Evolutionary conservation across 345 rosid genomes (phyloP).

Genomic region (Gossypium thurberi): DNA sequence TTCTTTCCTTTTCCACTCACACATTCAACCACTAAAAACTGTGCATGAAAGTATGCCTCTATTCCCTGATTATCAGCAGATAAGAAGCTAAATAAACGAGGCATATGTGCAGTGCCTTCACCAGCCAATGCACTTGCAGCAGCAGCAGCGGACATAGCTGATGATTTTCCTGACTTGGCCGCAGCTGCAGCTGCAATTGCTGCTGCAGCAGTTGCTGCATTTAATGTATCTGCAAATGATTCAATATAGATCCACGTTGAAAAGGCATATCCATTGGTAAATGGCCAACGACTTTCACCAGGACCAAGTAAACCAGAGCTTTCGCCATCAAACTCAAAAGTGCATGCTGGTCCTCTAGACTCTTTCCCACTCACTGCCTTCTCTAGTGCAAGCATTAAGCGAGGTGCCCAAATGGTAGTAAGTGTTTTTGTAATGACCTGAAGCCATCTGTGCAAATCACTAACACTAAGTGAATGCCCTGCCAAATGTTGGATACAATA

Average conservation of each 20-base stretch:
- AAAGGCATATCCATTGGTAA: constrained; percentile 87
- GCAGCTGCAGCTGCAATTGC: constrained; percentile 99
- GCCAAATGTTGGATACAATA: constrained; percentile 82
- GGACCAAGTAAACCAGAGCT: constrained; percentile 99
- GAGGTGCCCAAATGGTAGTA: constrained; percentile 60
- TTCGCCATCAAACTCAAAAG: constrained; percentile 99
- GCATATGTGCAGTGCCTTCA: constrained; percentile 98
- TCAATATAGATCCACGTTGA: constrained; percentile 97
- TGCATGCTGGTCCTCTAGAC: constrained; percentile 84
- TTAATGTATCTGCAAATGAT: constrained; percentile 98
- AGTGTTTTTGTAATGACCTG: constrained; percentile 59
- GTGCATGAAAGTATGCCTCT: constrained; percentile 98
- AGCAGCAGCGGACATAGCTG: constrained; percentile 99
- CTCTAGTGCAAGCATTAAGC: constrained; percentile 74
- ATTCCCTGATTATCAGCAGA: constrained; percentile 95
- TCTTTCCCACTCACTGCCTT: constrained; percentile 91
- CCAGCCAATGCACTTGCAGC: constrained; percentile 99
- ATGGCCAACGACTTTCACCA: constrained; percentile 99
- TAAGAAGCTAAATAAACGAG: constrained; percentile 92
- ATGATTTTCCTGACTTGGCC: constrained; percentile 94
- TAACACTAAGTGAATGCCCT: constrained; percentile 82
- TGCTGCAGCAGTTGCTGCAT: constrained; percentile 94
- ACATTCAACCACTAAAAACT: constrained; percentile 94
- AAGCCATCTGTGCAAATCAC: constrained; percentile 77
- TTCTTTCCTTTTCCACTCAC: constrained; percentile 90